phyloP scores from a whole-genome alignment of 139 green algal species.

The Edaphochlamys debaryana region DNA sequence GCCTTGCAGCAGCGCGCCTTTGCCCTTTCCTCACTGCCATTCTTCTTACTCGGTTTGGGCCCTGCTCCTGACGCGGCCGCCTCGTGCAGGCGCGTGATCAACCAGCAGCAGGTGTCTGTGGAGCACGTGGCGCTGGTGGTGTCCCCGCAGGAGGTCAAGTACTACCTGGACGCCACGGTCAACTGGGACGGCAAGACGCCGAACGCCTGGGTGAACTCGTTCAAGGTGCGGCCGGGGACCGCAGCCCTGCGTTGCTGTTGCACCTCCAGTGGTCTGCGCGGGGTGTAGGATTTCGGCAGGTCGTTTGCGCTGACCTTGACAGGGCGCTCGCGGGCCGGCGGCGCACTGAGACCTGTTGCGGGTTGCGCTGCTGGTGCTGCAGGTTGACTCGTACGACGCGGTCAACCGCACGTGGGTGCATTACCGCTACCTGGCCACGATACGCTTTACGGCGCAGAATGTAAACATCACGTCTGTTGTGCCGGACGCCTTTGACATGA shows the following conservation, averaged over 20 bases:
- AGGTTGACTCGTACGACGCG: slow-evolving; percentile 11
- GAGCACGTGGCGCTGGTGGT: slow-evolving; percentile 2
- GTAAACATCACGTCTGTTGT: slow-evolving; percentile 31
- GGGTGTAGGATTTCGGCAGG: no score
- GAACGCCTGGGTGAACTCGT: background rate
- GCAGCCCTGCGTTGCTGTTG: no score
- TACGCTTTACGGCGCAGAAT: background rate
- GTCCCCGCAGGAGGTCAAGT: background rate
- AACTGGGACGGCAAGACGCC: no score
- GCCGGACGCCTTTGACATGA: slow-evolving; percentile 9
- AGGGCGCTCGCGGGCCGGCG: no score
- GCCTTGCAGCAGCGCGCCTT: no score
- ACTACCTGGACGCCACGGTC: background rate
- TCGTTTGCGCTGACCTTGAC: no score
- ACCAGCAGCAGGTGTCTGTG: background rate
- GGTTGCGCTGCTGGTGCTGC: no score
- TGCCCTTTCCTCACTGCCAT: no score
- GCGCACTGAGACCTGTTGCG: no score
- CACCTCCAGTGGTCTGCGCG: no score
- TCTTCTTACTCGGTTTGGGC: no score
- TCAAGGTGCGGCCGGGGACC: background rate
- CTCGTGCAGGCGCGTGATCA: background rate
- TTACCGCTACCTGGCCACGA: background rate
- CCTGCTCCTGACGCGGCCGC: no score
- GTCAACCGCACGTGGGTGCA: slow-evolving; percentile 16